Base-by-base conservation (phyloP, 129 eudicot species). In the Lactuca sativa region DNA sequence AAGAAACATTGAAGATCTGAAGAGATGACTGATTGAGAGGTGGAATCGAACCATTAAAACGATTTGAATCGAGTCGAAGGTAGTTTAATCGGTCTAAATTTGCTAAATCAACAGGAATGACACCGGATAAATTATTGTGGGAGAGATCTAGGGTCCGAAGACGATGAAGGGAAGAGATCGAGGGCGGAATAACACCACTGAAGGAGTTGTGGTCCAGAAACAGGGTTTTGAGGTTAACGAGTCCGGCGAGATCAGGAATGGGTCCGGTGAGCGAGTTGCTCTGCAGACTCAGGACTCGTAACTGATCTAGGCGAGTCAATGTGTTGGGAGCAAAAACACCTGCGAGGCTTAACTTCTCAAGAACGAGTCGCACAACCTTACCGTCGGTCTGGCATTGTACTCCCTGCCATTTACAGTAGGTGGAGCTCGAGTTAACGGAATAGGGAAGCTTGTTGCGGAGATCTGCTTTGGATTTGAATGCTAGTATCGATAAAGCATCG, bases 191-290 rank as follows among this genome's bases (percentile, higher is more conserved):
- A 6, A 72, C 48, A 17, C 87, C 92, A 15, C 73, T n/a, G 79
- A 93, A 93, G 38, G 11, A 71, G 71, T 93, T 93, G 14, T 72
- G 88, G 65, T 81, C 74, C 1, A 93, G 86, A 54, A 93, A 86
- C 47, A 93, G 82, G 6, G 81, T 64, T 77, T 89, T 89, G 52
- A 93, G 90, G 76, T 89, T 89, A 8, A 64, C 7, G 2, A 93
- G 79, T 3, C 74, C 62, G 73, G 95, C 74, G 13, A 93, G 82
- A 55, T 93, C 87, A 7, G 98, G 98, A 7, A 93, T 78, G 3
- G 95, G 85, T 0, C 98, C 98, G 44, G 88, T 74, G 77, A 93
- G 90, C 0, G 90, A 87, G 87, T 86, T 90, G 81, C 79, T 81
- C 49, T 80, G 86, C 3, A 93, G 75, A 33, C 92, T 89, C 9